Base-by-base conservation (phyloP, 2,329 filamentous ascomycete genomes). In the Lasiodiplodia hormozganensis region DNA sequence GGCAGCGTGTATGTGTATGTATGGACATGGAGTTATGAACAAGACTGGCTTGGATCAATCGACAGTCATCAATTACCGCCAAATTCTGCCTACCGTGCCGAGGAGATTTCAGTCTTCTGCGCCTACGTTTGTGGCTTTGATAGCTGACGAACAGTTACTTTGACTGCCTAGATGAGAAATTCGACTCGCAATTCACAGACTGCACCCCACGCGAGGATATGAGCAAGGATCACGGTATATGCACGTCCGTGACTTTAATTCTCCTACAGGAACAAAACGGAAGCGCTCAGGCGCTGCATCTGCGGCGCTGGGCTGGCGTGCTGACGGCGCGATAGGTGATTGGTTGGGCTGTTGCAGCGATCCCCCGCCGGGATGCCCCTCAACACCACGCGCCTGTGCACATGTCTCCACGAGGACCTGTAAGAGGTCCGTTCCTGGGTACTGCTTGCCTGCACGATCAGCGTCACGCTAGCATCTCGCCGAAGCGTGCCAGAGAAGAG, bases 311-410 rank as follows among this genome's bases (percentile, higher is more conserved):
- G 58, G 40, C 47, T 53, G 43, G 65, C 65, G 66, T 68, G 66
- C 56, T 47, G 56, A 62, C 21, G 40, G n/a, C 21, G 43, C 47
- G 34, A 25, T 28, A 16, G 40, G n/a, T 68, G 56, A 68, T 68
- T 68, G 66, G 66, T 4, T 51, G 51, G 23, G 31, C 31, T n/a
- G 12, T 4, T 5, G 11, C 16, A 38, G 34, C 40, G 53, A 62
- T 62, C 47, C 57, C 56, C 56, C 66, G 36, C 56, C 36, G 38
- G 34, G 21, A 49, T 68, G 47, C 66, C 66, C 72, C 74, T 78
- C 77, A 79, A 79, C 77, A 78, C 76, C 75, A 78, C 51, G 72
- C 77, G 79, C 77, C 76, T 72, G 77, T 57, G 72, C 78, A 80
- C 78, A 77, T 73, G 78, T 72, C 72, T 72, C 66, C 38, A 70